Percentiles rank a stretch among this genome's conserved stretches.
phyloP scores from a whole-genome alignment of 805 yeast genomes.

The Blastobotrys peoriensis region DNA sequence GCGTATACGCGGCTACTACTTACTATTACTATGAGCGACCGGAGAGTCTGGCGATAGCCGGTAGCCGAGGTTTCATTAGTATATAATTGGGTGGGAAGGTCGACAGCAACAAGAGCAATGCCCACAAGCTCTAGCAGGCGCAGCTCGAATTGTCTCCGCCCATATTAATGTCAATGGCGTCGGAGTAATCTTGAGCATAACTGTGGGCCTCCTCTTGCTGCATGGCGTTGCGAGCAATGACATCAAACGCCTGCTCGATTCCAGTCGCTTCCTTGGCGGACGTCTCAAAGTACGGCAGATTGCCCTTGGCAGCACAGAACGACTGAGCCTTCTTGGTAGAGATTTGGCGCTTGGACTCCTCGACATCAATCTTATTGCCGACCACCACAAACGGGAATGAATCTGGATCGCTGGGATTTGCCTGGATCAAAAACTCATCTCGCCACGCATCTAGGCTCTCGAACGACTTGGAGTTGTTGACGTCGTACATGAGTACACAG shows the following conservation, averaged over 20 bases:
- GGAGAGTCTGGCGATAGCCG: too few species aligned
- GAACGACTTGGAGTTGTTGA: slow-evolving; percentile 88
- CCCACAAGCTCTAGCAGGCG: slow-evolving; percentile 65
- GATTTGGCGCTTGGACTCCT: slow-evolving; percentile 78
- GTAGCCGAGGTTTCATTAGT: too few species aligned
- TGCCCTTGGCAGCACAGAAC: slow-evolving; percentile 59
- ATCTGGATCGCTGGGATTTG: slow-evolving; percentile 88
- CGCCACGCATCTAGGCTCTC: slow-evolving; percentile 88
- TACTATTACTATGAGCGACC: too few species aligned
- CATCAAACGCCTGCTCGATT: slow-evolving; percentile 93
- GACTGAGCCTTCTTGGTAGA: slow-evolving; percentile 55
- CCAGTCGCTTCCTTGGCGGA: slow-evolving; percentile 95
- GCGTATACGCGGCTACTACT: too few species aligned
- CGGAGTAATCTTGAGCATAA: slow-evolving; percentile 88
- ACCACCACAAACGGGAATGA: slow-evolving; percentile 92
- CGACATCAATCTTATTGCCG: slow-evolving; percentile 93
- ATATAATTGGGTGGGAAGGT: too few species aligned
- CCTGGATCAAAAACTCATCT: slow-evolving; percentile 91
- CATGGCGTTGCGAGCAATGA: slow-evolving; percentile 88
- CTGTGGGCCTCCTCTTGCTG: slow-evolving; percentile 93
- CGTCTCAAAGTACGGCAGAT: slow-evolving; percentile 92
- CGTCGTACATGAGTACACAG: slow-evolving; percentile 93
- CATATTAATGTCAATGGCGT: slow-evolving; percentile 90
- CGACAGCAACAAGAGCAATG: too few species aligned
- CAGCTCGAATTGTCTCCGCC: slow-evolving; percentile 76